A percentile compares a stretch with the other conserved stretches of the same genome.
phyloP scores from a whole-genome alignment of 2,329 filamentous ascomycete species.

The Ophiobolus disseminans region DNA sequence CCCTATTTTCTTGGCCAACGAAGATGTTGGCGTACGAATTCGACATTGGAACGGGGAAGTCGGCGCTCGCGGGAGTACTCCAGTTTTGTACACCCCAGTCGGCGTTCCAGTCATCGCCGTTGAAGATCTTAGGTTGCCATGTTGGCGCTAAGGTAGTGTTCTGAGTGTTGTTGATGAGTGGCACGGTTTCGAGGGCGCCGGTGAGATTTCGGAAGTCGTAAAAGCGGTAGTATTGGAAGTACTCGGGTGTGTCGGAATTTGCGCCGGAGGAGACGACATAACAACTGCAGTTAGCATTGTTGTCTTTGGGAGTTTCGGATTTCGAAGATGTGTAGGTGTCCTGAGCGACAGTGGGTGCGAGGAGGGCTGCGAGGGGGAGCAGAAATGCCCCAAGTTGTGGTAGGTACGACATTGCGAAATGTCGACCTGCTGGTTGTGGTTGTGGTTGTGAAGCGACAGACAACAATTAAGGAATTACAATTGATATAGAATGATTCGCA shows the following conservation, averaged over 20 bases:
- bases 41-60: slow-evolving; percentile 52
- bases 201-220: slow-evolving; percentile 58
- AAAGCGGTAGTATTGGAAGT: slow-evolving; percentile 60
- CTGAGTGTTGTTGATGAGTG: slow-evolving; percentile 33
- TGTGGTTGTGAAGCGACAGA: too few relatives aligned
- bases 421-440: too few relatives aligned
- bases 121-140: slow-evolving; percentile 49
- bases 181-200: slow-evolving; percentile 35
- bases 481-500: slow-evolving; percentile 4
- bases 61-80: slow-evolving; percentile 48
- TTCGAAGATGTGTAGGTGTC: slow-evolving; percentile 38
- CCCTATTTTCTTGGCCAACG: slow-evolving; percentile 45
- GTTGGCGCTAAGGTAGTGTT: slow-evolving; percentile 25
- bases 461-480: neutral
- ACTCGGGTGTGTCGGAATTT: slow-evolving; percentile 46
- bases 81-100: slow-evolving; percentile 55
- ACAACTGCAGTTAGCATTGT: slow-evolving; percentile 53
- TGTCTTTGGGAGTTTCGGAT: slow-evolving; percentile 41
- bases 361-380: slow-evolving; percentile 34
- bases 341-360: slow-evolving; percentile 29
- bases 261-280: slow-evolving; percentile 55
- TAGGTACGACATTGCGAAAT: slow-evolving; percentile 29
- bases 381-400: slow-evolving; percentile 28
- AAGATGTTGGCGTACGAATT: slow-evolving; percentile 59
- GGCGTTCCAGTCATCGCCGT: slow-evolving; percentile 45